These are phyloP conservation scores for Colletotrichum karsti DNA, from an alignment of 2,329 filamentous ascomycete genomes.

Conservation along the genomic window DNA sequence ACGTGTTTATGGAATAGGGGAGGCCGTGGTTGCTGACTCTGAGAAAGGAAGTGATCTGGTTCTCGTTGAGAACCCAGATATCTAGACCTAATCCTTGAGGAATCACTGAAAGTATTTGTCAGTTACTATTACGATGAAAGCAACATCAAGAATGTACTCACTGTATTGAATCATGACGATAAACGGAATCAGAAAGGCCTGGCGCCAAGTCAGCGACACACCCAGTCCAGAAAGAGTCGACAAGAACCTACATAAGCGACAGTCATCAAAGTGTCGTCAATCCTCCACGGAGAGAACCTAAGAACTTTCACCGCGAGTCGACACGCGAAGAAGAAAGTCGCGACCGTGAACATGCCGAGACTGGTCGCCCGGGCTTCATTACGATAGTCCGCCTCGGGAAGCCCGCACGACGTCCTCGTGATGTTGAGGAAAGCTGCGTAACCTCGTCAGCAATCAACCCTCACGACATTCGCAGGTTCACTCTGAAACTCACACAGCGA, in stretches of 20 bases:
- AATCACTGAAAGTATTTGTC: background rate
- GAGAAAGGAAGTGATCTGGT: conserved; percentile 8
- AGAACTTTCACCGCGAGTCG: background rate
- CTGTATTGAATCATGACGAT: background rate
- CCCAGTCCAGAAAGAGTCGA: too few species aligned
- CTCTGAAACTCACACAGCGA: background rate
- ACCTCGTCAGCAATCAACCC: background rate
- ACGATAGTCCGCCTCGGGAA: conserved; percentile 3
- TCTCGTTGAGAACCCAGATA: conserved; percentile 50
- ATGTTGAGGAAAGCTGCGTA: conserved; percentile 13
- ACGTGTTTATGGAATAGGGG: conserved; percentile 29
- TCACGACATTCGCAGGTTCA: fast-evolving
- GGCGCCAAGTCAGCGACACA: background rate
- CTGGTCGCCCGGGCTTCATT: background rate
- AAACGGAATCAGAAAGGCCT: background rate
- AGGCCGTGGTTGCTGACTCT: conserved; percentile 29
- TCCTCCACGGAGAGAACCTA: background rate
- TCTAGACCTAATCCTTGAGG: conserved; percentile 56
- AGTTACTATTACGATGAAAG: background rate
- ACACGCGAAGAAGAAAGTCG: background rate
- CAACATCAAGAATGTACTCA: background rate
- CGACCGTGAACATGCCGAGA: conserved; percentile 5
- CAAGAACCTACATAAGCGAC: background rate
- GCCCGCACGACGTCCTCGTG: conserved; percentile 1
- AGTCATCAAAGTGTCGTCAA: background rate